phyloP scores from a whole-genome alignment of 306 rosid genomes.

The Carpinus fangiana region DNA sequence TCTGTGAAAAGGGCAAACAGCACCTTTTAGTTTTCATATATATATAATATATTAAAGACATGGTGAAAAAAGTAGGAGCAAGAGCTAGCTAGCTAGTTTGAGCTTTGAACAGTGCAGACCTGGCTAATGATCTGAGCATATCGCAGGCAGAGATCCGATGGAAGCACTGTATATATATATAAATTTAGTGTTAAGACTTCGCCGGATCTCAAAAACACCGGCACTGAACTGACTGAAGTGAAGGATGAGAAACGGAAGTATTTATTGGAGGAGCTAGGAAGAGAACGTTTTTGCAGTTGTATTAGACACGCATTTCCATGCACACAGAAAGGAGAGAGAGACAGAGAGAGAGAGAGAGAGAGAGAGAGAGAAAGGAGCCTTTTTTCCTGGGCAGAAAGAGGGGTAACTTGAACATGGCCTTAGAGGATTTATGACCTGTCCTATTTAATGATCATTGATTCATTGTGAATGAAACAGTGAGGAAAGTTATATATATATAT shows the following conservation, averaged over 20 bases:
- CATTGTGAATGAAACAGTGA: not conserved
- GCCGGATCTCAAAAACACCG: slow-evolving; percentile 25
- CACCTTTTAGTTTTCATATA: not conserved
- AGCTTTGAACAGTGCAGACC: slow-evolving; percentile 34
- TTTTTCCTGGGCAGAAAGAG: not conserved
- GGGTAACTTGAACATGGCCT: slow-evolving; percentile 18
- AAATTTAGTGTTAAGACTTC: not conserved
- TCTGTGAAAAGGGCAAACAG: slow-evolving; percentile 27
- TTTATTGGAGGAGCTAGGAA: slow-evolving; percentile 28
- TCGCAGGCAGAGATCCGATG: slow-evolving; percentile 27
- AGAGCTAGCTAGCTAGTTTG: not conserved
- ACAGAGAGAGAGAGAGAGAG: slow-evolving; percentile 15
- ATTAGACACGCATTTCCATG: slow-evolving; percentile 44
- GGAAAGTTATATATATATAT: not conserved
- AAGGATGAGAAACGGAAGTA: slow-evolving; percentile 20
- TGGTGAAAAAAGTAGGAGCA: not conserved
- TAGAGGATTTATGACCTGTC: slow-evolving; percentile 27
- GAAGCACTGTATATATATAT: not conserved
- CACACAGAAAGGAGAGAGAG: slow-evolving; percentile 13
- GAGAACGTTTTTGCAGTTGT: slow-evolving; percentile 14
- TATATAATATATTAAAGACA: not conserved
- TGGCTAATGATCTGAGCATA: slow-evolving; percentile 62
- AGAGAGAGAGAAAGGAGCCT: too few species aligned
- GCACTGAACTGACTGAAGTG: slow-evolving; percentile 9
- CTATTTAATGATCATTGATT: slow-evolving; percentile 39